Conservation (phyloP, 805 yeast species). For the Vanderwaltozyma yarrowii region DNA sequence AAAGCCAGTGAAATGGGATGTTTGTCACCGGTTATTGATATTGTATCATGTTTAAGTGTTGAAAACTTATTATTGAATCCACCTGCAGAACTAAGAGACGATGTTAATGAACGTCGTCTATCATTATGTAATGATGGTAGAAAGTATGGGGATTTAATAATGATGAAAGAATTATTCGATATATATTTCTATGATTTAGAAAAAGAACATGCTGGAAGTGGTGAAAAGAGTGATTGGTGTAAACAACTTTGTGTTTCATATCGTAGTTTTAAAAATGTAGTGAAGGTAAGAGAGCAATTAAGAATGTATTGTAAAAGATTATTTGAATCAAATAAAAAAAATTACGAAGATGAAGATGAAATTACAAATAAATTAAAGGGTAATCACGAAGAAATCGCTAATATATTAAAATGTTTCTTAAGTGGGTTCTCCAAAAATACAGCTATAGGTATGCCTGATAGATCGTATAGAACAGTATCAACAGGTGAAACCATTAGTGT, state of each 20-base stretch:
- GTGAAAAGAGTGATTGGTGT: conserved; percentile 76
- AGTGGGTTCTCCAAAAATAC: conserved; percentile 79
- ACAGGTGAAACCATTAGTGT: conserved; percentile 78
- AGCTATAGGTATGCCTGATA: conserved; percentile 90
- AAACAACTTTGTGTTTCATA: conserved; percentile 61
- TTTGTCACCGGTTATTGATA: conserved; percentile 65
- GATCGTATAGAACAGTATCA: conserved; percentile 78
- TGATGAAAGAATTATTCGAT: conserved; percentile 69
- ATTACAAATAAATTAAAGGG: conserved; percentile 12
- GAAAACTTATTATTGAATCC: conserved; percentile 81
- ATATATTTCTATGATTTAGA: conserved; percentile 29
- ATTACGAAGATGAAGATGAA: conserved; percentile 4
- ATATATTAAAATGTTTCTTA: conserved; percentile 67
- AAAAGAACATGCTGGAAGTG: conserved; percentile 27
- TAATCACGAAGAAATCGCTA: conserved; percentile 28
- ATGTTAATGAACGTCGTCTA: conserved; percentile 64
- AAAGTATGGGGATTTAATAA: conserved; percentile 70
- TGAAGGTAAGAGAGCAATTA: conserved; percentile 67
- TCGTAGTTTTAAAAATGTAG: conserved; percentile 72
- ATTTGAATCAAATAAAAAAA: conserved; percentile 3
- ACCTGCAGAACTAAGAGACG: conserved; percentile 70
- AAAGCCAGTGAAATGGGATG: conserved; percentile 50
- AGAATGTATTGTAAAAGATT: conserved; percentile 15
- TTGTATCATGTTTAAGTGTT: conserved; percentile 86
- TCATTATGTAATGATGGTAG: conserved; percentile 62